Conservation (phyloP, 2,329 filamentous ascomycete genomes). For the Nemania abortiva region DNA sequence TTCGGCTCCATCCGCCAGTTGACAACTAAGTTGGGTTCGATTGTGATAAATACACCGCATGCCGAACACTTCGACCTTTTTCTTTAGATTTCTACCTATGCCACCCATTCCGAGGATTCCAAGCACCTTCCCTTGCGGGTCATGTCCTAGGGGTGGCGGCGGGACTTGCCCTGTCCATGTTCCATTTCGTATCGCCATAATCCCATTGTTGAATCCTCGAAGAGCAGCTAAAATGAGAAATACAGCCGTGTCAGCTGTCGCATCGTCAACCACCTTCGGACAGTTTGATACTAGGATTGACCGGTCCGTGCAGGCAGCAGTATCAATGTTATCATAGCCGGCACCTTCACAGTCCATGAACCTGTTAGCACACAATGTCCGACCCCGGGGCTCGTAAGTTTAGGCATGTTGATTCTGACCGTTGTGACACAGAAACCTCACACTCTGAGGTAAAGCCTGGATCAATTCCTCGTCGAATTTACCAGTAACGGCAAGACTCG, state of each 20-base stretch:
- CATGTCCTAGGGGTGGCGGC: conserved; percentile 69
- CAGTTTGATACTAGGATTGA: conserved; percentile 81
- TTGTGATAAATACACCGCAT: conserved; percentile 84
- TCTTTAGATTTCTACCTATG: conserved; percentile 80
- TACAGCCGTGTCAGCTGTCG: conserved; percentile 84
- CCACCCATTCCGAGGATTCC: conserved; percentile 90
- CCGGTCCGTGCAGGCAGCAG: conserved; percentile 75
- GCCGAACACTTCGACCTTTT: conserved; percentile 78
- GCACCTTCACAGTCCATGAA: conserved; percentile 61
- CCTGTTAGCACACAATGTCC: no score
- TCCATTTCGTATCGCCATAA: conserved; percentile 73
- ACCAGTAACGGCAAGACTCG: conserved; percentile 10
- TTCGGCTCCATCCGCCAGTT: conserved; percentile 67
- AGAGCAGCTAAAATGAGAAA: conserved; percentile 86
- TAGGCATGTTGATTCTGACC: background rate
- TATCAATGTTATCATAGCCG: conserved; percentile 86
- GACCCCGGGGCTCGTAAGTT: no score
- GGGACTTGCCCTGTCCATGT: conserved; percentile 71
- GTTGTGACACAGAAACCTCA: conserved; percentile 69
- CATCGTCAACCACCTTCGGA: conserved; percentile 83
- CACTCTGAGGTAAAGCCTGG: conserved; percentile 5
- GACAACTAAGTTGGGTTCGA: conserved; percentile 68
- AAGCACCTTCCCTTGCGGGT: conserved; percentile 81
- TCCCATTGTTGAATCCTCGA: conserved; percentile 76
- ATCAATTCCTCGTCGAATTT: conserved; percentile 19